These are phyloP conservation scores for Mollisiaceae sp. DNA, from an alignment of 2,329 filamentous ascomycete species.

Conservation along the genomic window DNA sequence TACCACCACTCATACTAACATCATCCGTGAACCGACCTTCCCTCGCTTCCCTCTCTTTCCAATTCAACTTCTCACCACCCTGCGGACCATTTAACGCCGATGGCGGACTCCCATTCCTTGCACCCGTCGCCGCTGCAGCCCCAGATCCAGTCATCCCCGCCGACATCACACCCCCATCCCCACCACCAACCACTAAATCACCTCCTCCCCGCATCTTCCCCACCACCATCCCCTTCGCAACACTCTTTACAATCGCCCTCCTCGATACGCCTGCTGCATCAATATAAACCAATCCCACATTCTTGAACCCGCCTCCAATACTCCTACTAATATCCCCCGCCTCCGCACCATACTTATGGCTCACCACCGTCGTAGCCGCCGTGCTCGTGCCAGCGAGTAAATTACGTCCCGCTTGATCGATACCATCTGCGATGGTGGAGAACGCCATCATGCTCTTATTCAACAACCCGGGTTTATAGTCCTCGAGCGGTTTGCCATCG, in stretches of 20 bases:
- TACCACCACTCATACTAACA: slow-evolving; percentile 33
- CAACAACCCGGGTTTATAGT: slow-evolving; percentile 87
- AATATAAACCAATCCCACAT: slow-evolving; percentile 96
- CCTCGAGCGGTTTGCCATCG: slow-evolving; percentile 63
- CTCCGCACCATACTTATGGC: slow-evolving; percentile 87
- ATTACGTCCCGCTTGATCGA: slow-evolving; percentile 83
- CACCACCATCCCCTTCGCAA: slow-evolving; percentile 95
- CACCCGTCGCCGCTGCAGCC: not conserved
- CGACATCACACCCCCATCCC: slow-evolving; percentile 38
- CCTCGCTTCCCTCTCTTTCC: slow-evolving; percentile 37
- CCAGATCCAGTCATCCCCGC: not conserved
- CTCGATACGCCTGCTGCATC: slow-evolving; percentile 93
- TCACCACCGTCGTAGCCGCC: slow-evolving; percentile 84
- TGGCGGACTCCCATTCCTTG: not conserved
- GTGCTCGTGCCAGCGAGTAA: slow-evolving; percentile 75
- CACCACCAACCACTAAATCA: slow-evolving; percentile 75
- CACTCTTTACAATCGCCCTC: slow-evolving; percentile 87
- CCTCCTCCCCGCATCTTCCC: slow-evolving; percentile 77
- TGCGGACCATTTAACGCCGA: no score
- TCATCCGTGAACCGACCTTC: slow-evolving; percentile 34
- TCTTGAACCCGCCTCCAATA: slow-evolving; percentile 87
- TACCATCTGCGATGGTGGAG: slow-evolving; percentile 89
- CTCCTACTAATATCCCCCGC: slow-evolving; percentile 78
- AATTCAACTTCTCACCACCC: slow-evolving; percentile 16
- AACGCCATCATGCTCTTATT: slow-evolving; percentile 98